phyloP scores from a whole-genome alignment of 2,329 filamentous ascomycete genomes.

The Ophiostoma perfectum region DNA sequence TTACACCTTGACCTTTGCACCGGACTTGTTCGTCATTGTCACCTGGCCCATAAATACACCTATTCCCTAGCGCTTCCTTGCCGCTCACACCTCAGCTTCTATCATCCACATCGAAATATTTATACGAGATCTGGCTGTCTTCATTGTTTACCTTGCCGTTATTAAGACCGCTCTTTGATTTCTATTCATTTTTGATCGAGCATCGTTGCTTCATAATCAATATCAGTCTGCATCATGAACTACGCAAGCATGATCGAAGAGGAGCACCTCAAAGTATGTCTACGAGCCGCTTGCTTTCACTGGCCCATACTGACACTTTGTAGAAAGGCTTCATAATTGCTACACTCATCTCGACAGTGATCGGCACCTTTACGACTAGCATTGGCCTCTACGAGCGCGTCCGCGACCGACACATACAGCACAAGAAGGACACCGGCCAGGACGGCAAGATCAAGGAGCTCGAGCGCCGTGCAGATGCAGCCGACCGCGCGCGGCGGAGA shows the following conservation, averaged over 20 bases:
- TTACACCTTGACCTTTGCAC: neutral
- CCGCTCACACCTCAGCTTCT: too few relatives aligned
- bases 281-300: neutral
- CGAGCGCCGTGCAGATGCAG: conserved; percentile 29
- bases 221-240: neutral
- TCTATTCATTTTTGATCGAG: neutral
- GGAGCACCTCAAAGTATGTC: neutral
- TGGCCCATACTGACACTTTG: neutral
- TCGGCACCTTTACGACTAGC: conserved; percentile 36
- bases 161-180: neutral
- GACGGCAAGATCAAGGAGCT: conserved; percentile 34
- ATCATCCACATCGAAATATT: too few relatives aligned
- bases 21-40: neutral
- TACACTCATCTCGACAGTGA: conserved; percentile 37
- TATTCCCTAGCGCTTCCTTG: neutral
- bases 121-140: too few relatives aligned
- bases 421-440: conserved; percentile 34
- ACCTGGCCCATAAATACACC: neutral
- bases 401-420: conserved; percentile 32
- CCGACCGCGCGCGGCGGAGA: conserved; percentile 24
- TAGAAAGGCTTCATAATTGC: conserved; percentile 38
- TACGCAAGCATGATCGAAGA: neutral
- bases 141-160: neutral
- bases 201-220: neutral
- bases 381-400: conserved; percentile 37